These are phyloP conservation scores for Cymbopogon citratus DNA, from an alignment of 176 grass and related monocot genomes.

Conservation along the genomic window DNA sequence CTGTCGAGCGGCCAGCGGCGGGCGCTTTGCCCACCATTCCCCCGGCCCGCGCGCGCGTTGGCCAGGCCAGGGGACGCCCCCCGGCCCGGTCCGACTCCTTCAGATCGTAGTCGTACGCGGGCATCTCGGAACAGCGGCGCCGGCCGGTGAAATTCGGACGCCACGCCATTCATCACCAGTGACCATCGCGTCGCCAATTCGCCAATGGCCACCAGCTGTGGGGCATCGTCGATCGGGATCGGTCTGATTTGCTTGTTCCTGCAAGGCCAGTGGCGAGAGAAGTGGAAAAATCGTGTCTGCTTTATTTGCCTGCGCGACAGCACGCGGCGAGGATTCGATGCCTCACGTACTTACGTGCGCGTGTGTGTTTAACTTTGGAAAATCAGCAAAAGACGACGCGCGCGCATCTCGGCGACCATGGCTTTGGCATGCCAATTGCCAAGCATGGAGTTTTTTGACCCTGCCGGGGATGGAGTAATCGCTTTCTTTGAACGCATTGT, in stretches of 20 bases:
- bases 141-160: slow-evolving; percentile 11
- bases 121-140: slow-evolving; percentile 32
- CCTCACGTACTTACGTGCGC: background rate
- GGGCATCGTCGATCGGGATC: background rate
- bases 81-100: background rate
- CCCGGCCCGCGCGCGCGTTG: background rate
- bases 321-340: slow-evolving; percentile 5
- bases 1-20: slow-evolving; percentile 16
- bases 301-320: background rate
- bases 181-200: background rate
- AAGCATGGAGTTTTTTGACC: background rate
- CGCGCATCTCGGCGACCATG: background rate
- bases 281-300: background rate
- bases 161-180: background rate
- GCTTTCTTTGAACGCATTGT: background rate
- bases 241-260: background rate
- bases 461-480: background rate
- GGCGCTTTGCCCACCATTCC: too few relatives aligned
- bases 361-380: background rate
- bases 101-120: background rate
- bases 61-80: background rate
- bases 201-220: background rate
- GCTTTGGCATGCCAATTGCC: background rate
- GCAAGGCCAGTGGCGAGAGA: background rate
- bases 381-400: background rate